These are phyloP conservation scores for Aspergillus bombycis DNA, from an alignment of 2,329 filamentous ascomycete species.

Conservation along the genomic window DNA sequence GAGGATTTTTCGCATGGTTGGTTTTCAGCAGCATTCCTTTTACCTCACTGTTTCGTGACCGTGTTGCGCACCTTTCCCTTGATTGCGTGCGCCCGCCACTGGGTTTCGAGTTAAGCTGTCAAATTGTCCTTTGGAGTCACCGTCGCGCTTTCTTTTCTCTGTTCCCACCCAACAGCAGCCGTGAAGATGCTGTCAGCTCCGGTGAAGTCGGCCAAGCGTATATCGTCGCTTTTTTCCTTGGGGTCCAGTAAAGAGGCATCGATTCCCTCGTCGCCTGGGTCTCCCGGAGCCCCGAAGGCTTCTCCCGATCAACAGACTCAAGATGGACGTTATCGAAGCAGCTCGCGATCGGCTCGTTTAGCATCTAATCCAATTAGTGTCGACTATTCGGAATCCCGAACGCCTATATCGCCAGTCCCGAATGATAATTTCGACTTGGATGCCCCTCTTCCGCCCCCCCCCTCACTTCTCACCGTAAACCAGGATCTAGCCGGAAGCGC, in stretches of 20 bases:
- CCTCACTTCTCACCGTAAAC: constrained; percentile 43
- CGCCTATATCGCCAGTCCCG: constrained; percentile 24
- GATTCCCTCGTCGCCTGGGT: constrained; percentile 32
- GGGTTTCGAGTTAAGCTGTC: constrained; percentile 11
- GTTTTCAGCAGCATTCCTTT: constrained; percentile 22
- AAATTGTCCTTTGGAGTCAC: constrained; percentile 9
- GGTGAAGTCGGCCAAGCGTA: constrained; percentile 48
- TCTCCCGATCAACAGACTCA: constrained; percentile 28
- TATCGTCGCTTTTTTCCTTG: constrained; percentile 50
- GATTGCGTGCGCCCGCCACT: constrained; percentile 10
- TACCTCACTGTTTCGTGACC: constrained; percentile 17
- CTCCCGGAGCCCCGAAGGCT: constrained; percentile 23
- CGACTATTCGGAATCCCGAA: constrained; percentile 31
- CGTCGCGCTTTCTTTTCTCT: constrained; percentile 6
- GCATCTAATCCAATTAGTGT: constrained; percentile 33
- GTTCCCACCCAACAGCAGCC: constrained; percentile 11
- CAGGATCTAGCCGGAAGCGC: constrained; percentile 40
- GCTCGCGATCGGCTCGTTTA: constrained; percentile 37
- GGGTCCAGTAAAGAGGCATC: constrained; percentile 40
- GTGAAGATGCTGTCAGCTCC: constrained; percentile 44
- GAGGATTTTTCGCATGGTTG: constrained; percentile 20
- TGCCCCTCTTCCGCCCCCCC: constrained; percentile 41
- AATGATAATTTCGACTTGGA: constrained; percentile 36
- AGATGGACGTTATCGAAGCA: constrained; percentile 32
- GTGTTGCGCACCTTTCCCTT: constrained; percentile 8